Base-by-base conservation (phyloP, 257 asterid species). In the Jaltomata sinuosa region DNA sequence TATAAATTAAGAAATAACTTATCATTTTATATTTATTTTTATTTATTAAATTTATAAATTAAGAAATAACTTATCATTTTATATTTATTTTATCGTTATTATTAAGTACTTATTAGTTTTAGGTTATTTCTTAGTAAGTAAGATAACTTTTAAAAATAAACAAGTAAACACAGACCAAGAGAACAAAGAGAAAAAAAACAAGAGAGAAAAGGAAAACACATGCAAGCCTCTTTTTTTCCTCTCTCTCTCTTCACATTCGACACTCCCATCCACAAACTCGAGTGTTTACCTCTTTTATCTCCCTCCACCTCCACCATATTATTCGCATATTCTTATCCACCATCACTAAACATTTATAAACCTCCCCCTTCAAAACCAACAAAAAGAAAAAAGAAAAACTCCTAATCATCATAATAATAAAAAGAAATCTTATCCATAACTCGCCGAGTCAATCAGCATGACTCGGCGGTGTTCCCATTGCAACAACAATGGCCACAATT, bases 381-480 rank as follows among this genome's bases (percentile, higher is more conserved):
- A 12, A 3, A 6, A 40, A 3, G 8, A 42, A 76, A 45, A 12
- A 10, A 74, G 19, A 74, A 40, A 45, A 21, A 80, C 38, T 57
- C 18, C 9, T 9, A 14, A 80, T 34, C 27, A 52, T 59, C 59
- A 32, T 22, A 27, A 38, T 36, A 11, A 1, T 22, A n/a, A 55
- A 54, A 11, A 18, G n/a, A 32, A 16, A 54, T 57, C 84, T 40
- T 25, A 82, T 82, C 69, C 74, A 62, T n/a, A 40, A 27, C 38
- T 74, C 21, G 80, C 68, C 78, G 85, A 67, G 78, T 67, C 62
- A 52, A 42, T 82, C 15, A 32, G 22, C 83, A 92, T 93, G 97
- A 91, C 92, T 80, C 92, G 97, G 86, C 90, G 93, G 71, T 92
- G 94, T 87, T 90, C 95, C 55, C 94, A 90, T 88, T 94, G 95